Evolutionary conservation across 2,329 filamentous ascomycete species (phyloP).

Genomic region (Aspergillus sp.): DNA sequence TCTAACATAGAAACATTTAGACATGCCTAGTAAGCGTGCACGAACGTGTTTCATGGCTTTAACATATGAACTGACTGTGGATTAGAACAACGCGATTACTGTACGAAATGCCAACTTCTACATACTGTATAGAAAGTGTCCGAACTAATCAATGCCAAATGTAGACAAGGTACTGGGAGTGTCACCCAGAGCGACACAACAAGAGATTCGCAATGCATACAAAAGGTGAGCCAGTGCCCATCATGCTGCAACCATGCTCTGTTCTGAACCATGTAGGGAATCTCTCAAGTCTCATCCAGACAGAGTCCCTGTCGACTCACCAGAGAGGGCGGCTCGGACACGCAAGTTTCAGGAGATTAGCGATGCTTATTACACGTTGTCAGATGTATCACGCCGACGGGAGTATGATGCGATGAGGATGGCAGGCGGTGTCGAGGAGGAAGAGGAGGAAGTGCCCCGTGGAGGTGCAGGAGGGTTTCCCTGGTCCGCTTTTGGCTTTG

Average conservation of each 20-base stretch:
- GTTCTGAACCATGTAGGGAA: constrained; percentile 56
- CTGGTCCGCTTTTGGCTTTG: constrained; percentile 72
- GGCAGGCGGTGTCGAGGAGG: constrained; percentile 47
- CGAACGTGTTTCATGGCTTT: too few relatives aligned
- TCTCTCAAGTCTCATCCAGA: constrained; percentile 93
- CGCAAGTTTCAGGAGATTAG: constrained; percentile 89
- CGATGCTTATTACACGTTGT: constrained; percentile 90
- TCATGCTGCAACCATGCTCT: not conserved
- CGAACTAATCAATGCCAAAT: constrained; percentile 9
- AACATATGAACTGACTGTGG: constrained; percentile 3
- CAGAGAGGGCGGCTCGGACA: constrained; percentile 78
- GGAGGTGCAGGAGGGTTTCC: constrained; percentile 61
- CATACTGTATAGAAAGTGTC: not conserved
- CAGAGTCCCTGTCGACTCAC: constrained; percentile 78
- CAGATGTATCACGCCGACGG: constrained; percentile 71
- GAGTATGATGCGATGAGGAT: constrained; percentile 78
- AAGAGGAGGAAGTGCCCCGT: constrained; percentile 56
- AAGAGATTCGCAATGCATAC: constrained; percentile 91
- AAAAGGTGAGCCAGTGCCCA: constrained; percentile 66
- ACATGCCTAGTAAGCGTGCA: not conserved
- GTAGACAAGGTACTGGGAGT: constrained; percentile 75
- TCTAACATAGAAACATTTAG: not conserved
- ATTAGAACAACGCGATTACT: constrained; percentile 42
- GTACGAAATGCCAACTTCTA: constrained; percentile 30
- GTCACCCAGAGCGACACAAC: constrained; percentile 69